These are phyloP conservation scores for Hippophae tibetana DNA, from an alignment of 306 rosid species.

Conservation along the genomic window DNA sequence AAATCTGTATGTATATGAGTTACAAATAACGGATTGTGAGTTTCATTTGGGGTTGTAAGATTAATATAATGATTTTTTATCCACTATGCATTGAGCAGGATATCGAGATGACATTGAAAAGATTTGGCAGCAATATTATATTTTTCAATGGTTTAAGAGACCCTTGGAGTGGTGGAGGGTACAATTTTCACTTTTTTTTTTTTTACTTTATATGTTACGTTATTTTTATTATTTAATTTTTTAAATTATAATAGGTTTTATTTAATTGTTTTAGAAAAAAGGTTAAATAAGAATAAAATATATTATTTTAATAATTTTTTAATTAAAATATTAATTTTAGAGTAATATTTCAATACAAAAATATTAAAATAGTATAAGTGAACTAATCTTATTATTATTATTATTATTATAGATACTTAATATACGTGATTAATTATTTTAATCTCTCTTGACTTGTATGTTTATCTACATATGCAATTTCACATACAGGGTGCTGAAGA, in stretches of 20 bases:
- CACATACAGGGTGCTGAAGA: constrained; percentile 59
- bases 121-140: constrained; percentile 70
- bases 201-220: not conserved
- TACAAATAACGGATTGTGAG: not conserved
- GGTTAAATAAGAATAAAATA: no score
- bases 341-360: no score
- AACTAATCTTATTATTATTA: no score
- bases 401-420: no score
- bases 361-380: no score
- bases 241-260: no score
- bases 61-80: not conserved
- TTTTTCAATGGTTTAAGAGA: constrained; percentile 92
- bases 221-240: no score
- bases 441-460: not conserved
- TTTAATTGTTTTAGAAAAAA: no score
- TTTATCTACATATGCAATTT: not conserved
- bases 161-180: constrained; percentile 99
- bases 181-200: constrained; percentile 10
- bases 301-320: no score
- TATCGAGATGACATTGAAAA: constrained; percentile 45
- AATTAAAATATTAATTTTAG: not conserved
- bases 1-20: no score
- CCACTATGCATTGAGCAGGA: constrained; percentile 23
- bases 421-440: no score
- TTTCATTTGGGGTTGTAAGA: not conserved